Evolutionary conservation across 2,329 filamentous ascomycete genomes (phyloP), one percentile per base, ranked within the genome.

Genomic region (Fusarium papillatum): DNA sequence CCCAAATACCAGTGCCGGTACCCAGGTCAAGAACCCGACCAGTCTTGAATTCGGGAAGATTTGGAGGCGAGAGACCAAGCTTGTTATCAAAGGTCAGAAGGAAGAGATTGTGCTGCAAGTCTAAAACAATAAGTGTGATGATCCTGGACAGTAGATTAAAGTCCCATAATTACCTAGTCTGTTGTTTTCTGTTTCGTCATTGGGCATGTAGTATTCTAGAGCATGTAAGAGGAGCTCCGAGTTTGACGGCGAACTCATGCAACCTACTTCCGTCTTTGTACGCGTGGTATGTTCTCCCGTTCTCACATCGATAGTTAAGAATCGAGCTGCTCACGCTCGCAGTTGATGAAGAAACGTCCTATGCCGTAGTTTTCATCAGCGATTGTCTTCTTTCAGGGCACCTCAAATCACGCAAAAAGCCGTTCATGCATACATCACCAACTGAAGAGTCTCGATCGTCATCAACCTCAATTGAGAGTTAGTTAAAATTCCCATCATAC

Each of bases 181-280:
- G 26, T 66, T 55, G 22, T 43, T 61, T 14, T 68, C 57, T 13
- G 38, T 22, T 8, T 68, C 66, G 13, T 68, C 66, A 46, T 68
- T 68, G 13, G 66, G 66, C 16, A 68, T 43, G 17, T 53, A 53
- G 10, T 68, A 68, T n/a, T 67, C 64, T 67, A n/a, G 26, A 48
- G 10, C 39, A n/a, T 19, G 19, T 34, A 10, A 43, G 29, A 24
- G 22, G 8, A 19, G 26, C 38, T 48, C 13, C 50, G 17, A 16
- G n/a, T n/a, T 31, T 55, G 29, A n/a, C 7, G 11, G 3, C 0
- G 5, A 14, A n/a, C 5, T 14, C 29, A n/a, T n/a, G 19, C 19
- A 55, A 48, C 53, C 8, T 22, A 67, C 66, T 63, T 39, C 66
- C 66, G 19, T 68, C 66, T 19, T 68, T 68, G n/a, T 68, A 68